A percentile compares a stretch with the other conserved stretches of the same genome.
These are phyloP conservation scores for Seiridium unicorne DNA, from an alignment of 2,329 filamentous ascomycete species.

Conservation along the genomic window DNA sequence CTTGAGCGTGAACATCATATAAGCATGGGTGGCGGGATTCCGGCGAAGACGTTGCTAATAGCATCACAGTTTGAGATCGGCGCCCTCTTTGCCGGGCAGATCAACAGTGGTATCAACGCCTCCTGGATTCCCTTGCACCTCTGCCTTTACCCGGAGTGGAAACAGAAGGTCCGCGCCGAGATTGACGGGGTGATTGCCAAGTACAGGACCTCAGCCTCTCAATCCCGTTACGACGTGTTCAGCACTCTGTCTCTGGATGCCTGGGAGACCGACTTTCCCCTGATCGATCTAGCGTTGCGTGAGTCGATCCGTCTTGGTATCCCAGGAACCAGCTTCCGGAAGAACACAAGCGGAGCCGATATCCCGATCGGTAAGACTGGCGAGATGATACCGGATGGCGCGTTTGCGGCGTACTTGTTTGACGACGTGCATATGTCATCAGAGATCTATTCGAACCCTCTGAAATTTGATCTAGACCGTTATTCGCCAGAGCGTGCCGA, in stretches of 20 bases:
- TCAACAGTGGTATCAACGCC: slow-evolving; percentile 57
- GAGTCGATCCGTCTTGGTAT: slow-evolving; percentile 53
- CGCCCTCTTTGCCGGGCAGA: slow-evolving; percentile 52
- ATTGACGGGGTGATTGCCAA: slow-evolving; percentile 41
- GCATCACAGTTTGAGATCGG: slow-evolving; percentile 47
- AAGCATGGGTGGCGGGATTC: too few species aligned
- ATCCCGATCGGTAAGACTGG: slow-evolving; percentile 41
- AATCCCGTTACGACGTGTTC: slow-evolving; percentile 35
- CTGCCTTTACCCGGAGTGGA: slow-evolving; percentile 44
- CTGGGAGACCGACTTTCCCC: slow-evolving; percentile 55
- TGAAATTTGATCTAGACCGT: slow-evolving; percentile 42
- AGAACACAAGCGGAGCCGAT: slow-evolving; percentile 44
- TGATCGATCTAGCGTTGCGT: slow-evolving; percentile 48
- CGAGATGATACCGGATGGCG: slow-evolving; percentile 47
- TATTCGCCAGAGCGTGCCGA: slow-evolving; percentile 42
- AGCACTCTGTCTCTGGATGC: slow-evolving; percentile 44
- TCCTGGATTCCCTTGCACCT: slow-evolving; percentile 52
- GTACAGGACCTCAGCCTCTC: slow-evolving; percentile 31
- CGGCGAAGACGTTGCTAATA: not conserved
- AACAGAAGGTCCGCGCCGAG: slow-evolving; percentile 41
- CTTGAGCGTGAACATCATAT: not conserved
- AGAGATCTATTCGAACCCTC: slow-evolving; percentile 38
- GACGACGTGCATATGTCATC: slow-evolving; percentile 44
- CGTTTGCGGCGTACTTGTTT: slow-evolving; percentile 43
- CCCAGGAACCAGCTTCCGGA: slow-evolving; percentile 47